Percentiles rank a stretch among this genome's conserved stretches.
Evolutionary conservation across 768 basidiomycete species (phyloP).

Genomic region (Leccinum aurantiacum): DNA sequence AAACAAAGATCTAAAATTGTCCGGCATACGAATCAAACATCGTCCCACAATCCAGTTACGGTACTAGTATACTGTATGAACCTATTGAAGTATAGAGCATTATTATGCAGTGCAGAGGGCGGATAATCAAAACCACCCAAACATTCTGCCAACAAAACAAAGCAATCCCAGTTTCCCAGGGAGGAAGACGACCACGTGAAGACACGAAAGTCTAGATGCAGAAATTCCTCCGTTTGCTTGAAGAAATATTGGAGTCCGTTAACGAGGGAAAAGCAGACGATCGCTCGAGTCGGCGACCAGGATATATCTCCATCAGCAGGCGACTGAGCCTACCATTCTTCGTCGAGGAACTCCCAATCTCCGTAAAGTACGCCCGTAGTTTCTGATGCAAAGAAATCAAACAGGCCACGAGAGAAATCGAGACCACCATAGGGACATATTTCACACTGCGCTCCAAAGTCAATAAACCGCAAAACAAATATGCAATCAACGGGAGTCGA

Average conservation of each 20-base stretch:
- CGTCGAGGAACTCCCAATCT: conserved; percentile 53
- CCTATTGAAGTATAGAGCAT: neutral
- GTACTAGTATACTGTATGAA: neutral
- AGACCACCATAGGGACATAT: conserved; percentile 65
- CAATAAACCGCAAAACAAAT: neutral
- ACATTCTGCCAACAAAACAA: neutral
- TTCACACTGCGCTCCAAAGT: conserved; percentile 47
- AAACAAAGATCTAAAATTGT: neutral
- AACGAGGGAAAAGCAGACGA: neutral
- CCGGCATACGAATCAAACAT: neutral
- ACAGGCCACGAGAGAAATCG: conserved; percentile 68
- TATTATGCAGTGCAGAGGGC: neutral
- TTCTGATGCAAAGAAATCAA: conserved; percentile 52
- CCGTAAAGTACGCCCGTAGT: conserved; percentile 56
- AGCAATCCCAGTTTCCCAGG: neutral
- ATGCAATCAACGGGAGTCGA: neutral
- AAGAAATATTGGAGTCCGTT: neutral
- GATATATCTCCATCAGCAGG: neutral
- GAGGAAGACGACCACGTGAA: neutral
- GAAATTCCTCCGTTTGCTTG: neutral
- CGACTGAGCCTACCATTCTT: conserved; percentile 20
- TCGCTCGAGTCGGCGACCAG: neutral
- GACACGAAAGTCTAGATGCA: conserved; percentile 10
- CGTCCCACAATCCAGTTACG: neutral
- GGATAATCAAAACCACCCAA: neutral